These are phyloP conservation scores for Exserohilum rostratum DNA, from an alignment of 2,329 filamentous ascomycete genomes.

Conservation along the genomic window DNA sequence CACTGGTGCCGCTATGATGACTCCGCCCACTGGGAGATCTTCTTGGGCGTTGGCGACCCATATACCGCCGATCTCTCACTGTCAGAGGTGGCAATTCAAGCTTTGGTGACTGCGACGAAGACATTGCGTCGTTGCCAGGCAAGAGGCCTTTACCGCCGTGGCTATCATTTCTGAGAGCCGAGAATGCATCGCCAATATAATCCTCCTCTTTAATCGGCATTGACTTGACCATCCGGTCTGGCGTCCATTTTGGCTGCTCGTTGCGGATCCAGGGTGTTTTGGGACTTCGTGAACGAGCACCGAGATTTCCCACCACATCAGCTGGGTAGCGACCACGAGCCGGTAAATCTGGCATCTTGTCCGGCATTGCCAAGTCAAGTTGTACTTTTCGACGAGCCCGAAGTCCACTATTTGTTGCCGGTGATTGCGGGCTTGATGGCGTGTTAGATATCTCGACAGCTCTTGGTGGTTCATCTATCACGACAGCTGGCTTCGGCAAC, in stretches of 20 bases:
- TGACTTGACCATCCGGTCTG: slow-evolving; percentile 9
- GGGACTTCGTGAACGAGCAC: slow-evolving; percentile 33
- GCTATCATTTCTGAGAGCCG: background rate
- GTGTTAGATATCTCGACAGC: background rate
- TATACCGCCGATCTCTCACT: slow-evolving; percentile 20
- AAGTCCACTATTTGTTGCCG: slow-evolving; percentile 20
- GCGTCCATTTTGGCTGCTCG: slow-evolving; percentile 20
- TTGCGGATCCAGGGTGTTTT: slow-evolving; percentile 31
- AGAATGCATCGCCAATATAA: slow-evolving; percentile 1
- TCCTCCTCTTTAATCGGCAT: slow-evolving; percentile 22
- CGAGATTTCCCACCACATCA: slow-evolving; percentile 19
- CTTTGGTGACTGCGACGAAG: slow-evolving; percentile 9
- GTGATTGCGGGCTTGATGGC: background rate
- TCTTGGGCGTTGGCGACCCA: slow-evolving; percentile 12
- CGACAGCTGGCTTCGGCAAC: slow-evolving; percentile 1
- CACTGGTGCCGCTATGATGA: slow-evolving; percentile 5
- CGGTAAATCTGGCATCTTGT: slow-evolving; percentile 26
- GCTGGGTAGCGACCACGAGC: slow-evolving; percentile 22
- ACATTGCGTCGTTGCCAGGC: slow-evolving; percentile 14
- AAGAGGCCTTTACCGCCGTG: slow-evolving; percentile 10
- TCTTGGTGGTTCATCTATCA: background rate
- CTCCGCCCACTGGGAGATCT: slow-evolving; percentile 15
- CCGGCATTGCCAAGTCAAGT: slow-evolving; percentile 36
- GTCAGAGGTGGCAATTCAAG: slow-evolving; percentile 15
- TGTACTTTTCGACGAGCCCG: slow-evolving; percentile 39